Evolutionary conservation across 176 grass and related monocot genomes (phyloP).

Genomic region (Bothriochloa decipiens): DNA sequence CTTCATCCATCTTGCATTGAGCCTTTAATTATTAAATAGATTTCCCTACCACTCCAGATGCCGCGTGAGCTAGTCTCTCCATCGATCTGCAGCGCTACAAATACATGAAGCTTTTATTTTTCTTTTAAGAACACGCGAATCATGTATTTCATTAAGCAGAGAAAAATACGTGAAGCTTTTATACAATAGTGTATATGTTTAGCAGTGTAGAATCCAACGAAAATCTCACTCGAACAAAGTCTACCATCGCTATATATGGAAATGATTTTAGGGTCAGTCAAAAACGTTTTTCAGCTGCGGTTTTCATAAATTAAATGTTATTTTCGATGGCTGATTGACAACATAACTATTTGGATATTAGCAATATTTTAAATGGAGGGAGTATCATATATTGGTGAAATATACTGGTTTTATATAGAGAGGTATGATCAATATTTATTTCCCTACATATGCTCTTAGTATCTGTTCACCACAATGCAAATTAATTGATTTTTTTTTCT

Average conservation of each 20-base stretch:
- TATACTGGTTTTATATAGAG: background rate
- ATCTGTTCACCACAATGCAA: background rate
- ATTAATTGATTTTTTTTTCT: background rate
- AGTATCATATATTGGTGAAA: background rate
- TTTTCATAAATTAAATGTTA: background rate
- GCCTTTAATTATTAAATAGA: background rate
- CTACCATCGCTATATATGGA: background rate
- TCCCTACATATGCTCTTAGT: background rate
- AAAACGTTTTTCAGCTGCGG: background rate
- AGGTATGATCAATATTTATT: background rate
- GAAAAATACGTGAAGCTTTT: background rate
- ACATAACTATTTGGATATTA: background rate
- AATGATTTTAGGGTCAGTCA: background rate
- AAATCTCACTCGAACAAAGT: background rate
- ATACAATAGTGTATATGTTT: background rate
- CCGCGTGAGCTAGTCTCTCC: no score
- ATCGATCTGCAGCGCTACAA: background rate
- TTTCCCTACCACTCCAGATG: background rate
- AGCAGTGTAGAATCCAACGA: background rate
- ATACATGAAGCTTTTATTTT: background rate
- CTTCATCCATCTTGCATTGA: background rate
- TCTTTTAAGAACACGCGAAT: no score
- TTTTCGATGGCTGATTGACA: background rate
- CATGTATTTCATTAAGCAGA: no score
- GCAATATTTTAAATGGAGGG: no score